A percentile compares a stretch with the other conserved stretches of the same genome.
These are phyloP conservation scores for Lomentospora prolificans DNA, from an alignment of 2,329 filamentous ascomycete genomes.

Conservation along the genomic window DNA sequence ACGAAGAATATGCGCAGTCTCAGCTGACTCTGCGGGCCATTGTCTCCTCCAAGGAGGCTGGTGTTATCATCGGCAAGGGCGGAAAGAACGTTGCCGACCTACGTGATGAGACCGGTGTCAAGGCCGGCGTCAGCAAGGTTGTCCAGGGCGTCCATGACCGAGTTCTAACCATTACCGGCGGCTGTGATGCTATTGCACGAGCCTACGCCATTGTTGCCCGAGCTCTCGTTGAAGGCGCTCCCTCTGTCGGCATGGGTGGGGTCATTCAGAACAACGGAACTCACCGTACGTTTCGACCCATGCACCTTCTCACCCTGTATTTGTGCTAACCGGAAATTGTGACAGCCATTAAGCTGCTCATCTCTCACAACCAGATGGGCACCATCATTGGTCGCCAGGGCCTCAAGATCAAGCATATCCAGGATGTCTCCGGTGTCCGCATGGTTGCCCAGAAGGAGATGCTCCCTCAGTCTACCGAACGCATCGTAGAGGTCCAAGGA, in stretches of 20 bases:
- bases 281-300: slow-evolving; percentile 63
- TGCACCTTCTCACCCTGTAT: not conserved
- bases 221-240: slow-evolving; percentile 83
- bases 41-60: slow-evolving; percentile 96
- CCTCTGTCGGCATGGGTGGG: slow-evolving; percentile 92
- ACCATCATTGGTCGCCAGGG: slow-evolving; percentile 96
- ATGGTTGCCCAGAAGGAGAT: slow-evolving; percentile 99
- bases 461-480: slow-evolving; percentile 96
- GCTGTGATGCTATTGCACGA: slow-evolving; percentile 77
- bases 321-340: not conserved
- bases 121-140: slow-evolving; percentile 97
- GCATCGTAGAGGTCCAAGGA: slow-evolving; percentile 93
- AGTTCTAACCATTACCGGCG: slow-evolving; percentile 88
- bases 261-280: slow-evolving; percentile 80
- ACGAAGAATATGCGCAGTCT: slow-evolving; percentile 90
- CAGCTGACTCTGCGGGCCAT: slow-evolving; percentile 93
- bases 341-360: slow-evolving; percentile 88
- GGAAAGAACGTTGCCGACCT: slow-evolving; percentile 98
- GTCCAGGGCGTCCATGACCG: slow-evolving; percentile 96
- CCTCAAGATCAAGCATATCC: slow-evolving; percentile 98
- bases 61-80: slow-evolving; percentile 97
- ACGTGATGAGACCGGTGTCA: slow-evolving; percentile 94
- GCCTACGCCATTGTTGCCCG: slow-evolving; percentile 92
- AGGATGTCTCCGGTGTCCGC: slow-evolving; percentile 89
- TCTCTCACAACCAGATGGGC: slow-evolving; percentile 99